These are phyloP conservation scores for Aphanomyces astaci DNA, from an alignment of 352 stramenopile genomes.

Conservation along the genomic window DNA sequence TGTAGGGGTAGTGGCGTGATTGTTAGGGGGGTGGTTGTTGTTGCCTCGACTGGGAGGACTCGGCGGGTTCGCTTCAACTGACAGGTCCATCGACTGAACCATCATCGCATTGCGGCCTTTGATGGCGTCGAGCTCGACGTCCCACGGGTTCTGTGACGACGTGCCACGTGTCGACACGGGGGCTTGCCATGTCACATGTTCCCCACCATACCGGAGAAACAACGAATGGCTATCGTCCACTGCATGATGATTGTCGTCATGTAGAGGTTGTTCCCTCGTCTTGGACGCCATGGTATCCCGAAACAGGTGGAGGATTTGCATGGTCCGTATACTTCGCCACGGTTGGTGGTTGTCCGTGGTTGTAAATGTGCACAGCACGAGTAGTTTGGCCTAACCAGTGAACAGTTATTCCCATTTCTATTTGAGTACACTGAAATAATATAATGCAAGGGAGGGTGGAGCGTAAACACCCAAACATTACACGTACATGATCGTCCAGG, in stretches of 20 bases:
- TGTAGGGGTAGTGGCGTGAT: neutral
- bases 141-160: neutral
- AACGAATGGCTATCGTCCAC: no score
- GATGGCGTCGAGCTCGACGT: slow-evolving; percentile 9
- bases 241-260: no score
- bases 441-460: no score
- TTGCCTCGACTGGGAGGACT: neutral
- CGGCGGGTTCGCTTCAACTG: neutral
- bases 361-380: slow-evolving; percentile 5
- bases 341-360: slow-evolving; percentile 4
- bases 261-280: no score
- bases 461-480: no score
- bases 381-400: slow-evolving; percentile 7
- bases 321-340: neutral
- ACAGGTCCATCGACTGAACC: neutral
- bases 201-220: no score
- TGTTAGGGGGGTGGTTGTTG: neutral
- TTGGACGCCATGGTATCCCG: neutral
- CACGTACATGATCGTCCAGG: slow-evolving; percentile 4
- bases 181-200: neutral
- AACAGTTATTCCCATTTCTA: no score
- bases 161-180: neutral
- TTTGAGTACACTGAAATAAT: no score
- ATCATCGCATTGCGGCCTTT: neutral
- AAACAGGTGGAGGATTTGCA: slow-evolving; percentile 18